These are phyloP conservation scores for Luzula sylvatica DNA, from an alignment of 176 grass and related monocot species.

Conservation along the genomic window DNA sequence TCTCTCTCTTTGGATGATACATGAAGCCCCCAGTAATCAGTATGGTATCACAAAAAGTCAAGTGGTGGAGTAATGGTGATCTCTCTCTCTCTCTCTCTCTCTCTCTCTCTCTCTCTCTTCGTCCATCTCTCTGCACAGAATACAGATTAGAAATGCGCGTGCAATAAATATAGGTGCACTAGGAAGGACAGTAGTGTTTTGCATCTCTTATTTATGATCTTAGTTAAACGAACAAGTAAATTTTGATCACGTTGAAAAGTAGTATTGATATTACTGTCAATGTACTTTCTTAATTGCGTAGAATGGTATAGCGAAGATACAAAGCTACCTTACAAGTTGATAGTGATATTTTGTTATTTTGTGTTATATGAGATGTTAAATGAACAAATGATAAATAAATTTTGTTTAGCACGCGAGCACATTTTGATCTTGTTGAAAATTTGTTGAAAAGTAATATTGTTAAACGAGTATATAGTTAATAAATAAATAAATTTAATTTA, in stretches of 20 bases:
- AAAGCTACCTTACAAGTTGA: too few relatives aligned
- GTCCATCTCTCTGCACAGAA: neutral
- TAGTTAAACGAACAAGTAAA: neutral
- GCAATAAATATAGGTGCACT: conserved; percentile 28
- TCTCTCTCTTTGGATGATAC: neutral
- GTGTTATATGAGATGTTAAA: too few relatives aligned
- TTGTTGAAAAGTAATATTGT: too few relatives aligned
- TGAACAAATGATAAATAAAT: too few relatives aligned
- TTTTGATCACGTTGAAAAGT: neutral
- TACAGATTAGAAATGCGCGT: conserved; percentile 14
- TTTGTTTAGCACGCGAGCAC: too few relatives aligned
- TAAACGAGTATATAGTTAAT: too few relatives aligned
- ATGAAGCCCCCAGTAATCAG: too few relatives aligned
- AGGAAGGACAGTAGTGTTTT: neutral
- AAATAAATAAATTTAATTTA: too few relatives aligned
- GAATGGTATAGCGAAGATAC: neutral
- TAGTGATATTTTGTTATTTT: too few relatives aligned
- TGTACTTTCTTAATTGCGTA: neutral
- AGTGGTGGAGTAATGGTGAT: neutral
- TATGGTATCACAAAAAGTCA: conserved; percentile 22
- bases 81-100: conserved; percentile 14
- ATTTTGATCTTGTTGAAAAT: too few relatives aligned
- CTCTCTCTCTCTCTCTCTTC: conserved; percentile 8
- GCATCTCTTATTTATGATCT: neutral
- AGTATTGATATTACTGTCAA: neutral